phyloP scores from a whole-genome alignment of 306 rosid genomes.

The Hippophae tibetana region DNA sequence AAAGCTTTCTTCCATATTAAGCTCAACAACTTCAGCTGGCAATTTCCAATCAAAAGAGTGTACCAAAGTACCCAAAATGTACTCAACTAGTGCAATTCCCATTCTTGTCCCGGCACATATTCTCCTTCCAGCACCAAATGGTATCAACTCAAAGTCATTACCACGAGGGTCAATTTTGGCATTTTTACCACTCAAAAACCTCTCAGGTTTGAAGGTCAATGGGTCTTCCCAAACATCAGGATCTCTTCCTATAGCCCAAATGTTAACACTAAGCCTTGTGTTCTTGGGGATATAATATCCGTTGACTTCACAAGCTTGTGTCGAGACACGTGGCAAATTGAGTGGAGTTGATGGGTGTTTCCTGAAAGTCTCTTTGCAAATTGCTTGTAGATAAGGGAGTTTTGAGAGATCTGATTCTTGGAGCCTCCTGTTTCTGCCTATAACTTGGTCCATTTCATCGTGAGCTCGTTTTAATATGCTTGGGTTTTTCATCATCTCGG shows the following conservation, averaged over 20 bases:
- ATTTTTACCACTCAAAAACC: constrained; percentile 24
- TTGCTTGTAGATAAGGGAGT: constrained; percentile 33
- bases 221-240: constrained; percentile 42
- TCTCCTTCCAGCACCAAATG: constrained; percentile 45
- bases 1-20: constrained; percentile 40
- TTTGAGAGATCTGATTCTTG: constrained; percentile 28
- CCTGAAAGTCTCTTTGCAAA: constrained; percentile 39
- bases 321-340: constrained; percentile 30
- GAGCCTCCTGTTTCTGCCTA: constrained; percentile 24
- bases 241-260: constrained; percentile 51
- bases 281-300: constrained; percentile 36
- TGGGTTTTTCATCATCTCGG: constrained; percentile 35
- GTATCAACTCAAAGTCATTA: constrained; percentile 38
- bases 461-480: constrained; percentile 27
- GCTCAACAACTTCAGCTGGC: constrained; percentile 17
- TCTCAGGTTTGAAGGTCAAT: constrained; percentile 28
- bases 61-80: constrained; percentile 34
- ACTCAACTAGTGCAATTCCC: constrained; percentile 31
- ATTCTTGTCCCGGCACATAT: constrained; percentile 41
- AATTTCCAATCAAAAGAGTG: constrained; percentile 43
- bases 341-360: constrained; percentile 45
- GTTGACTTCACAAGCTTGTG: constrained; percentile 29
- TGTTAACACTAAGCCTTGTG: constrained; percentile 34
- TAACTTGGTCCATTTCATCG: constrained; percentile 34
- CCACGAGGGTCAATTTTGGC: constrained; percentile 33